phyloP scores from a whole-genome alignment of 2,329 filamentous ascomycete genomes.

The Rutstroemia sp. region DNA sequence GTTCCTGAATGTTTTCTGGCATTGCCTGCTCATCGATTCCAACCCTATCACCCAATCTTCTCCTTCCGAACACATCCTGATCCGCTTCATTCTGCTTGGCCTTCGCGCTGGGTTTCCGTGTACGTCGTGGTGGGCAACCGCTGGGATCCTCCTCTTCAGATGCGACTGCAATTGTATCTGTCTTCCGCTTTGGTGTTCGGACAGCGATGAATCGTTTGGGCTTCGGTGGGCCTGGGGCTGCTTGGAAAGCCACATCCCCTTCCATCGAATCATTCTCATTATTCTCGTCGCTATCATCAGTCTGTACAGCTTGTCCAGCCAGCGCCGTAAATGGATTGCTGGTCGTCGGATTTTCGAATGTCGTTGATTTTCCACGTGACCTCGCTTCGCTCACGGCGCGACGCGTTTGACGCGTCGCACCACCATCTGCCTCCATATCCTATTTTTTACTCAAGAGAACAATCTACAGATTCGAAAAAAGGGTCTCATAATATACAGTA shows the following conservation, averaged over 20 bases:
- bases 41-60: neutral
- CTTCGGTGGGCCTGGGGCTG: neutral
- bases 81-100: slow-evolving; percentile 2
- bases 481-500: too few relatives aligned
- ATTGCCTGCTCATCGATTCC: too few relatives aligned
- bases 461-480: too few relatives aligned
- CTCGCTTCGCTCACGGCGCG: neutral
- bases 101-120: slow-evolving; percentile 1
- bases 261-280: too few relatives aligned
- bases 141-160: neutral
- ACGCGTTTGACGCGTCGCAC: neutral
- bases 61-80: neutral
- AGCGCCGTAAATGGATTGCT: neutral
- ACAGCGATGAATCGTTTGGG: neutral
- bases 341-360: too few relatives aligned
- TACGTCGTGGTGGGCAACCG: slow-evolving; percentile 1
- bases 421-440: too few relatives aligned
- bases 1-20: too few relatives aligned
- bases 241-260: neutral
- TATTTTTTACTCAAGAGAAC: too few relatives aligned
- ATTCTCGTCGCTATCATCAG: too few relatives aligned
- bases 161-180: neutral
- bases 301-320: too few relatives aligned
- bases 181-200: neutral
- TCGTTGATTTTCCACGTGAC: neutral